phyloP scores from a whole-genome alignment of 2,329 filamentous ascomycete genomes.

The Cadophora sp. region DNA sequence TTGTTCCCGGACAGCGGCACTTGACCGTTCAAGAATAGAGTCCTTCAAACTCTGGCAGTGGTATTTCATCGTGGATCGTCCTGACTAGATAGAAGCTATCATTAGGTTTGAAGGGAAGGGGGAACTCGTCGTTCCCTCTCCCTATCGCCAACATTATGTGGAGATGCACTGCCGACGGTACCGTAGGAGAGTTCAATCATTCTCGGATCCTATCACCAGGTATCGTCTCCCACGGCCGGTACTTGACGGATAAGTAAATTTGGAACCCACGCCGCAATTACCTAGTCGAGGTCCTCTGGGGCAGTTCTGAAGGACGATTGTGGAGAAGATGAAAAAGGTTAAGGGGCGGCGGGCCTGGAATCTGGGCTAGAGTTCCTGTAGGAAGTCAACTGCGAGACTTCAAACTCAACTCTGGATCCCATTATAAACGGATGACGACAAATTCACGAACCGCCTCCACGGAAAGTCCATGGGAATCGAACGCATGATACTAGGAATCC shows the following conservation, averaged over 20 bases:
- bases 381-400: conserved; percentile 2
- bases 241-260: neutral
- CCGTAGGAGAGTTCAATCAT: neutral
- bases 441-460: neutral
- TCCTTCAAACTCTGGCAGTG: neutral
- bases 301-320: neutral
- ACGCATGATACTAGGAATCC: conserved; percentile 1
- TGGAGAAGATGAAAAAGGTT: neutral
- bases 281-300: neutral
- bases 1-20: neutral
- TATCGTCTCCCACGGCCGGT: neutral
- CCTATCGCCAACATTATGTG: neutral
- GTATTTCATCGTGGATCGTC: neutral
- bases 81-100: neutral
- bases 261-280: neutral
- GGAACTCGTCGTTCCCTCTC: neutral
- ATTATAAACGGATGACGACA: neutral
- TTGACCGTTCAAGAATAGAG: neutral
- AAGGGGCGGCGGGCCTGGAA: neutral
- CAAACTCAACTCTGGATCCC: neutral
- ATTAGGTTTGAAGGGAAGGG: neutral
- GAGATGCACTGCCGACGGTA: neutral
- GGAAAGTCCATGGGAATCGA: neutral
- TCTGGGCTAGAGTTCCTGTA: neutral
- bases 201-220: neutral